Percentiles rank a stretch among this genome's conserved stretches.
Conservation (phyloP, 2,329 filamentous ascomycete species). For the Aschersonia sp. region DNA sequence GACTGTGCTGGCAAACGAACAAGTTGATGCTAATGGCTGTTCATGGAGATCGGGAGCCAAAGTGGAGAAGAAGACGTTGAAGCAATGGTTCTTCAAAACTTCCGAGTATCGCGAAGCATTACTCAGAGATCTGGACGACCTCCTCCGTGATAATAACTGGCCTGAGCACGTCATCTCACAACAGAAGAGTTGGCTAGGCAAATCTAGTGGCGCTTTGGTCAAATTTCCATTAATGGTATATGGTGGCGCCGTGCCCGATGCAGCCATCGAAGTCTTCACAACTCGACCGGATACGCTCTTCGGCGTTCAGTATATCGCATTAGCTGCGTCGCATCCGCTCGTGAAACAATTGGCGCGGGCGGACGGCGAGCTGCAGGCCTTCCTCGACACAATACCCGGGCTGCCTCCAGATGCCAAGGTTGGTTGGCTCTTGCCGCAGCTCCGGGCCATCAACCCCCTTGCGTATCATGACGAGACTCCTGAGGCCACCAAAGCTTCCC, state of each 20-base stretch:
- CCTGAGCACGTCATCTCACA: constrained; percentile 70
- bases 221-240: constrained; percentile 48
- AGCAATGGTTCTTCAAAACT: constrained; percentile 85
- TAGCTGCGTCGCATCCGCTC: constrained; percentile 59
- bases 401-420: constrained; percentile 42
- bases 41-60: constrained; percentile 82
- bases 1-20: constrained; percentile 84
- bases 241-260: constrained; percentile 23
- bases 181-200: constrained; percentile 82
- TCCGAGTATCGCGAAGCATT: constrained; percentile 63
- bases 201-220: constrained; percentile 58
- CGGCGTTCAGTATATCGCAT: constrained; percentile 71
- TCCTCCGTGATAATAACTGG: constrained; percentile 54
- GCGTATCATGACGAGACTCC: constrained; percentile 36
- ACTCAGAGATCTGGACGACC: constrained; percentile 52
- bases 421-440: constrained; percentile 51
- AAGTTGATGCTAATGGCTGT: constrained; percentile 72
- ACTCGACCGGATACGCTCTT: constrained; percentile 79
- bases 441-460: constrained; percentile 53
- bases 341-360: constrained; percentile 45
- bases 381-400: constrained; percentile 48
- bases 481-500: constrained; percentile 34
- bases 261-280: constrained; percentile 61
- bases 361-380: constrained; percentile 49
- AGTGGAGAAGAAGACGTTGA: constrained; percentile 64